Evolutionary conservation across 2,329 filamentous ascomycete species (phyloP).

Genomic region (Colletotrichum horii): DNA sequence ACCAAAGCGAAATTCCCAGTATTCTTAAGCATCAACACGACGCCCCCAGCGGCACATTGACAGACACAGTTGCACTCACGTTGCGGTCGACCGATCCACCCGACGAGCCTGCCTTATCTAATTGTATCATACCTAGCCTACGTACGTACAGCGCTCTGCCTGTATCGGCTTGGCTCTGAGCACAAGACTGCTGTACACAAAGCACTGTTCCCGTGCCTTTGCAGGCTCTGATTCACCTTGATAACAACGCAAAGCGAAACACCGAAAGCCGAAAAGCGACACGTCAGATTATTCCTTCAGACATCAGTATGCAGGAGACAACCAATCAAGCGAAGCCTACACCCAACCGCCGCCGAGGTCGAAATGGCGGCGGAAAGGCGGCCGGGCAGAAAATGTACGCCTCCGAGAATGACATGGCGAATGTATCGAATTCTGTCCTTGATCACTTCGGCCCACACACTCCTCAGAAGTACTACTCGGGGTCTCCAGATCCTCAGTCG

Average conservation of each 20-base stretch:
- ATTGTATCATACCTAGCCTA: background rate
- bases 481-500: constrained; percentile 37
- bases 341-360: constrained; percentile 37
- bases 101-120: background rate
- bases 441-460: constrained; percentile 46
- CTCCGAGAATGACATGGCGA: constrained; percentile 58
- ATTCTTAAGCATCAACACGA: background rate
- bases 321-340: constrained; percentile 37
- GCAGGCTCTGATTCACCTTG: background rate
- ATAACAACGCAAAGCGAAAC: background rate
- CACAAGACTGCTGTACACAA: background rate
- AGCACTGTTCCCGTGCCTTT: background rate
- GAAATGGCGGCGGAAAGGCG: constrained; percentile 36
- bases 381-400: constrained; percentile 60
- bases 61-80: background rate
- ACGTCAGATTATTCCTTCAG: background rate
- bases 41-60: background rate
- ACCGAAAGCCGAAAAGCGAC: background rate
- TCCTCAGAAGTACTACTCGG: constrained; percentile 47
- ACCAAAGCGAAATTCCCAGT: background rate
- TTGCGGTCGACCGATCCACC: background rate
- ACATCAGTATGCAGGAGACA: constrained; percentile 35
- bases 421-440: constrained; percentile 32
- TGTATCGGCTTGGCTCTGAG: background rate
- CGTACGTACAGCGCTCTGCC: background rate